A percentile compares a stretch with the other conserved stretches of the same genome.
Conservation (phyloP, 164 flowering plant genomes). For the Stephania yunnanensis region DNA sequence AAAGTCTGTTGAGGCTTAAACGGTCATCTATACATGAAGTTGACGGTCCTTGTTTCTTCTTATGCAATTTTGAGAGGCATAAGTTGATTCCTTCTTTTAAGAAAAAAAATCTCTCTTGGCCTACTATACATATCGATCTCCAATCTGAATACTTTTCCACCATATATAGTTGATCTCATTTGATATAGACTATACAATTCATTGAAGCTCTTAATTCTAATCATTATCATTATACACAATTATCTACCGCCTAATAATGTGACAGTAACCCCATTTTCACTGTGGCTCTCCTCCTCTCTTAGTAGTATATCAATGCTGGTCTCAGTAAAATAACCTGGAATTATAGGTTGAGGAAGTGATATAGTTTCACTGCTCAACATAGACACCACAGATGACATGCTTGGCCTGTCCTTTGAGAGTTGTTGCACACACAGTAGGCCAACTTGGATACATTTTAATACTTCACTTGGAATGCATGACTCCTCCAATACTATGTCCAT, state of each 20-base stretch:
- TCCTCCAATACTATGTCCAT: background rate
- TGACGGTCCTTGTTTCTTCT: too few relatives aligned
- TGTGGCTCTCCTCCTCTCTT: background rate
- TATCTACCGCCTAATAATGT: background rate
- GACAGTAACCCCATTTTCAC: background rate
- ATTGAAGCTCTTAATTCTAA: too few relatives aligned
- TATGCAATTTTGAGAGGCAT: too few relatives aligned
- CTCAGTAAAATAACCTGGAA: constrained; percentile 1
- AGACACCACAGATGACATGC: background rate
- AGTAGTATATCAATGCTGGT: background rate
- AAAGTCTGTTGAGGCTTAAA: too few relatives aligned
- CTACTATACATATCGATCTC: too few relatives aligned
- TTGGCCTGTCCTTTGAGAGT: background rate
- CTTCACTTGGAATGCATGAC: background rate
- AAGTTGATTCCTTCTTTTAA: too few relatives aligned
- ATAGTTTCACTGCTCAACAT: background rate
- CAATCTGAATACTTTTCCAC: too few relatives aligned
- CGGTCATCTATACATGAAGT: too few relatives aligned
- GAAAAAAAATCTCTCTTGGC: too few relatives aligned
- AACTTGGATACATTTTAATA: background rate
- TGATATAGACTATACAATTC: too few relatives aligned
- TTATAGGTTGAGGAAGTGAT: background rate
- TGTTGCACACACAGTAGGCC: constrained; percentile 2
- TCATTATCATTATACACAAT: background rate
- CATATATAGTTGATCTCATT: too few relatives aligned